Base-by-base conservation (phyloP, 1,284 basidiomycete species). In the Neonothopanus nambi region DNA sequence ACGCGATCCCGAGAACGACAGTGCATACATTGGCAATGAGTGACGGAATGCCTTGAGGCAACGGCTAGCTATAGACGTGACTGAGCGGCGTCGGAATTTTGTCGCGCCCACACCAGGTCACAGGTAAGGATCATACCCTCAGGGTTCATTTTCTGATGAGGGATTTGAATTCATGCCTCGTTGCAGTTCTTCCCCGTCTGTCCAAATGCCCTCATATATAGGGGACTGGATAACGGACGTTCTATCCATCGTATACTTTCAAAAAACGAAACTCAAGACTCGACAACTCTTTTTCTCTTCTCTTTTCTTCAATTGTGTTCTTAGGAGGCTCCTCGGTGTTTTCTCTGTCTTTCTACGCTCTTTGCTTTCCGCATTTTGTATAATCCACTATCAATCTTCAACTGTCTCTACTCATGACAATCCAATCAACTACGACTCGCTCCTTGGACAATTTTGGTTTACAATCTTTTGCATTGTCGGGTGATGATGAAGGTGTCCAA, bases 401-500 rank as follows among this genome's bases (percentile, higher is more conserved):
- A 39, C 48, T 45, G 43, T 47, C 43, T 42, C 17, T 40, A 57
- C 40, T 52, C 35, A 57, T 57, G 55, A 49, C 51, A 26, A 42
- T 33, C 26, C n/a, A 33, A 9, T 41, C 42, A 20, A 33, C 57
- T 35, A 46, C 52, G 44, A 42, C 41, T 51, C 72, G 67, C 59
- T 70, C 71, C 51, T 69, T 74, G 69, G 73, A 78, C 61, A 76
- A 76, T 58, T 73, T 69, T 59, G 75, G 72, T 48, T 70, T 89
- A 46, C 78, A 87, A 57, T 70, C 73, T 38, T 84, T 80, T 36
- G 84, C 84, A 41, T 74, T 80, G 24, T 69, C 69, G 44, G 87
- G 84, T 35, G 78, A 83, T 61, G 74, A 79, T 40, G 66, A 74
- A 38, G 80, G 74, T 36, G 76, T 86, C 15, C 71, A 67, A 24